Evolutionary conservation across 1,139 yeast species (phyloP).

Genomic region (Pichia kudriavzevii): DNA sequence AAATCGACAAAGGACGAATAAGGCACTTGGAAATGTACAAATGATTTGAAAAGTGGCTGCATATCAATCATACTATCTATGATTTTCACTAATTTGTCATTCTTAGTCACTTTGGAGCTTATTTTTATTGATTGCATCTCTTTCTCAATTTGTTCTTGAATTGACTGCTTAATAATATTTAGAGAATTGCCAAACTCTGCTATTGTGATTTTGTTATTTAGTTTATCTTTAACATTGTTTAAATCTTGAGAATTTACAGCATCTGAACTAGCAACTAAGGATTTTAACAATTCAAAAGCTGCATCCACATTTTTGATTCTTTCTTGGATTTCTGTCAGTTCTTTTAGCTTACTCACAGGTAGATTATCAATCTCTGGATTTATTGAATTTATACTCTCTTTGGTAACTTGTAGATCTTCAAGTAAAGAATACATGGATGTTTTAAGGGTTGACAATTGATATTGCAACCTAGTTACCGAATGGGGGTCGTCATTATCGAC

Average conservation of each 20-base stretch:
- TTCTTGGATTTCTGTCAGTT: conserved; percentile 37
- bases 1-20: conserved; percentile 39
- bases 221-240: conserved; percentile 3
- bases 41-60: conserved; percentile 44
- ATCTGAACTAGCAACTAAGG: conserved; percentile 28
- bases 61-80: conserved; percentile 34
- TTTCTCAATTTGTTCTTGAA: conserved; percentile 32
- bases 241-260: conserved; percentile 14
- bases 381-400: conserved; percentile 20
- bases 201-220: conserved; percentile 13
- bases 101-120: conserved; percentile 15
- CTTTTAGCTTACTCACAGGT: conserved; percentile 34
- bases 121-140: conserved; percentile 19
- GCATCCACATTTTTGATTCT: conserved; percentile 40
- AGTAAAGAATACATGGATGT: conserved; percentile 50
- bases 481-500: conserved; percentile 13
- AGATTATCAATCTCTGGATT: conserved; percentile 14
- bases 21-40: conserved; percentile 40
- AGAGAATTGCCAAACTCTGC: conserved; percentile 36
- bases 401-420: conserved; percentile 37
- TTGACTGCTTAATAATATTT: conserved; percentile 35
- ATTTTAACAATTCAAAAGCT: conserved; percentile 37
- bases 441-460: conserved; percentile 52
- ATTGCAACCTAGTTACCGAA: conserved; percentile 49
- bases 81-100: conserved; percentile 15